Percentiles rank a stretch among this genome's conserved stretches.
These are phyloP conservation scores for Pseudoturritis turrita DNA, from an alignment of 345 rosid genomes.

Conservation along the genomic window DNA sequence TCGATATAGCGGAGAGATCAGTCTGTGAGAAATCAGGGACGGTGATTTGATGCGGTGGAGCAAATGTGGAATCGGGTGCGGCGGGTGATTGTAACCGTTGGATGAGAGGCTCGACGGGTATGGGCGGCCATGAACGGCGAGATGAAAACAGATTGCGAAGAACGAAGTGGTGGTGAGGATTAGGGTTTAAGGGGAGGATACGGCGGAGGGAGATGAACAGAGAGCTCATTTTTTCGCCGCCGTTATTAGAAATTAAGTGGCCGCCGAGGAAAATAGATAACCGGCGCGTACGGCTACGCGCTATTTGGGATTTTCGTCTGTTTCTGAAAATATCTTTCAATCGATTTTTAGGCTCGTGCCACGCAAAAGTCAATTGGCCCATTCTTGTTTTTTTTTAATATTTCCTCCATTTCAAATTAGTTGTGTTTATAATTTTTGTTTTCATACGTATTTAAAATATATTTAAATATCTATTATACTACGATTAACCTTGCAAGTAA, in stretches of 20 bases:
- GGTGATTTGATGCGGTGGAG: constrained; percentile 14
- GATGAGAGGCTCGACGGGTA: constrained; percentile 34
- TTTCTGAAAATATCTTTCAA: neutral
- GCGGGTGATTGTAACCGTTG: constrained; percentile 35
- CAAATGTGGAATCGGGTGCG: constrained; percentile 10
- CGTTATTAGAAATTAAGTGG: neutral
- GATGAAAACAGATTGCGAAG: constrained; percentile 22
- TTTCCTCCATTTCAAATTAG: too few species aligned
- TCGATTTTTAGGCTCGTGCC: neutral
- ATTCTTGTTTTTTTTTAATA: too few species aligned
- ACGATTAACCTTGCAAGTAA: too few species aligned
- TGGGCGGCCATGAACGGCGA: constrained; percentile 33
- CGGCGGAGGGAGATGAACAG: constrained; percentile 24
- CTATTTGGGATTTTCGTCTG: constrained; percentile 7
- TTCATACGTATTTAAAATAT: too few species aligned
- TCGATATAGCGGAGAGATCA: constrained; percentile 45
- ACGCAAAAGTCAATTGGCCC: neutral
- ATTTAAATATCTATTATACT: too few species aligned
- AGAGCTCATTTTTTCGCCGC: constrained; percentile 32
- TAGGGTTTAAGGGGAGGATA: constrained; percentile 22
- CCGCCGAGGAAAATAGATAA: constrained; percentile 3
- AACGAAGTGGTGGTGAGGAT: constrained; percentile 1
- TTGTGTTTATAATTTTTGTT: too few species aligned
- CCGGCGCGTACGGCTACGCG: neutral
- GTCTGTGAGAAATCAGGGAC: constrained; percentile 28